Conservation (phyloP, 2,329 filamentous ascomycete genomes). For the Fusarium aywerte region DNA sequence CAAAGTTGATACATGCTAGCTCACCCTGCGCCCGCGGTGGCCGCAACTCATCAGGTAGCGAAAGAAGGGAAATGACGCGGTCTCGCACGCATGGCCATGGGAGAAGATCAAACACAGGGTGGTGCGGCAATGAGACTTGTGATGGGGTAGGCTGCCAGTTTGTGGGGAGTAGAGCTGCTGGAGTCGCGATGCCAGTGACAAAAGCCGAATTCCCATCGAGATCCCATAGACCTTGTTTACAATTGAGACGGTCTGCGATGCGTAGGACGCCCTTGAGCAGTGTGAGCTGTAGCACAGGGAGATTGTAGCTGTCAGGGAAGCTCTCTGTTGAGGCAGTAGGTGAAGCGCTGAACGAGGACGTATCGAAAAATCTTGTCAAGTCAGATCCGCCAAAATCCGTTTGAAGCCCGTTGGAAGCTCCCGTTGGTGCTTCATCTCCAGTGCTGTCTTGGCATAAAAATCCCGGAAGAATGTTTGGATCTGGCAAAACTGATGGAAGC, state of each 20-base stretch:
- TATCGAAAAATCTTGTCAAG: conserved; percentile 36
- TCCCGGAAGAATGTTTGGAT: conserved; percentile 7
- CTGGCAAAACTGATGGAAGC: conserved; percentile 34
- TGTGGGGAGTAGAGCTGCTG: conserved; percentile 55
- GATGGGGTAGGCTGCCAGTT: conserved; percentile 63
- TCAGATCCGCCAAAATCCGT: conserved; percentile 1
- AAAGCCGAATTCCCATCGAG: conserved; percentile 61
- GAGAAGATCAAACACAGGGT: conserved; percentile 66
- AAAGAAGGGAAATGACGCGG: conserved; percentile 62
- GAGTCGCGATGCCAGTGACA: conserved; percentile 45
- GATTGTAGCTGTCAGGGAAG: conserved; percentile 59
- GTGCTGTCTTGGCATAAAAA: conserved; percentile 20
- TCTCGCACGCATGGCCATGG: conserved; percentile 67
- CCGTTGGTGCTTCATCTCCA: conserved; percentile 1
- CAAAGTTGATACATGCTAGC: conserved; percentile 61
- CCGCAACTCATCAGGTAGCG: conserved; percentile 59
- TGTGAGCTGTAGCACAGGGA: conserved; percentile 61
- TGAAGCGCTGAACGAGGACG: conserved; percentile 36
- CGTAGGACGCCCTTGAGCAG: conserved; percentile 60
- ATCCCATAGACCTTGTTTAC: conserved; percentile 57
- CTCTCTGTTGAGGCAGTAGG: conserved; percentile 38
- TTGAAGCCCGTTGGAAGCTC: neutral
- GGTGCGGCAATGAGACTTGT: conserved; percentile 63
- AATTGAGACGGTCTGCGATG: conserved; percentile 60
- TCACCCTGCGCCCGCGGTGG: conserved; percentile 59